Evolutionary conservation across 2,329 filamentous ascomycete genomes (phyloP).

Genomic region (Pseudonectria foliicola): DNA sequence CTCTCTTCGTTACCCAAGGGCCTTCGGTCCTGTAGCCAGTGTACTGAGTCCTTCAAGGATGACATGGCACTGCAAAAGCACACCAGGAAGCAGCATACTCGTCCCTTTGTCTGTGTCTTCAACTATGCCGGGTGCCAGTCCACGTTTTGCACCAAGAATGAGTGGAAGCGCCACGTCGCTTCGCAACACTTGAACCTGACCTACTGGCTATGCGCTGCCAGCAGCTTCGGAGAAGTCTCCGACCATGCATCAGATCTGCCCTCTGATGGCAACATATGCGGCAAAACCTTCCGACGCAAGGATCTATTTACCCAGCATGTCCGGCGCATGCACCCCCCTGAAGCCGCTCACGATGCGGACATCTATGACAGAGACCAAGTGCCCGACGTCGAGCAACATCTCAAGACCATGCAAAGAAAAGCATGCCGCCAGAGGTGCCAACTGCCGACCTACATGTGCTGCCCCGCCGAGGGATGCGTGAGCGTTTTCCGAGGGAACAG

Average conservation of each 20-base stretch:
- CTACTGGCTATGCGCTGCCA: slow-evolving; percentile 70
- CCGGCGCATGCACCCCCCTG: slow-evolving; percentile 70
- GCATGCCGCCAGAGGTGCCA: slow-evolving; percentile 56
- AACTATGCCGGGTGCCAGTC: slow-evolving; percentile 66
- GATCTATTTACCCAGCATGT: slow-evolving; percentile 88
- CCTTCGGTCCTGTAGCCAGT: slow-evolving; percentile 12
- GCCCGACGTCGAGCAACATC: slow-evolving; percentile 42
- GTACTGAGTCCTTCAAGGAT: slow-evolving; percentile 35
- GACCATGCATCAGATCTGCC: slow-evolving; percentile 8
- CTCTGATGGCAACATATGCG: slow-evolving; percentile 39
- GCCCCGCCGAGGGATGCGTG: slow-evolving; percentile 56
- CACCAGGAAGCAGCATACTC: slow-evolving; percentile 45
- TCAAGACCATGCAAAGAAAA: slow-evolving; percentile 48
- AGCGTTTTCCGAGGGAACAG: slow-evolving; percentile 51
- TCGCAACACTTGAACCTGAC: slow-evolving; percentile 71
- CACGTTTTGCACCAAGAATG: slow-evolving; percentile 76
- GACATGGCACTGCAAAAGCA: slow-evolving; percentile 39
- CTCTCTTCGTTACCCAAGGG: slow-evolving; percentile 2
- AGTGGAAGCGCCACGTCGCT: slow-evolving; percentile 86
- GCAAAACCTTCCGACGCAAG: slow-evolving; percentile 75
- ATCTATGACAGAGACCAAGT: slow-evolving; percentile 27
- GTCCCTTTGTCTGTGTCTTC: slow-evolving; percentile 72
- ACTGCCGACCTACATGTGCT: slow-evolving; percentile 53
- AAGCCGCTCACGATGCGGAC: slow-evolving; percentile 26
- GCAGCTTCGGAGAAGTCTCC: slow-evolving; percentile 38